Evolutionary conservation across 139 green algal species (phyloP).

Genomic region (Astrephomene gubernaculifera): DNA sequence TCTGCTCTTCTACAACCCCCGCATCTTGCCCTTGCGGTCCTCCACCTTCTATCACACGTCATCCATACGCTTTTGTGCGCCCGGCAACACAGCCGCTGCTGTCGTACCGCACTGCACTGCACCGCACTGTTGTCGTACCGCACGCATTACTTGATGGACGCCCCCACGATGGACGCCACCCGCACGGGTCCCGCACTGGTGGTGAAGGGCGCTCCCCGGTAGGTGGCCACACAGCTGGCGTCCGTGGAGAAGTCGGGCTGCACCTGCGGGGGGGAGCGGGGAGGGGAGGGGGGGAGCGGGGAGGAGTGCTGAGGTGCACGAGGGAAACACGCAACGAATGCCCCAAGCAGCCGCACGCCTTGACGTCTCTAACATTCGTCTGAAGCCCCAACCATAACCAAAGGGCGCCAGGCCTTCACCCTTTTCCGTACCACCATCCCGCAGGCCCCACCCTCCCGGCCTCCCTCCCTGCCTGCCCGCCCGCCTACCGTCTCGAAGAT

Average conservation of each 20-base stretch:
- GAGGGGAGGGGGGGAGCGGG: not conserved
- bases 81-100: too few relatives aligned
- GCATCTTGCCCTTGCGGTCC: too few relatives aligned
- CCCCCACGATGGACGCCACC: slow-evolving; percentile 58
- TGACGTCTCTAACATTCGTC: too few relatives aligned
- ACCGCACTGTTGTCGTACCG: not conserved
- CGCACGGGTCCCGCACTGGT: slow-evolving; percentile 73
- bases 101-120: too few relatives aligned
- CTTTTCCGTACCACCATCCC: too few relatives aligned
- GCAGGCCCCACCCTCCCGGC: not conserved
- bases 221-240: slow-evolving; percentile 51
- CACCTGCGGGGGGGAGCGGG: not conserved
- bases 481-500: slow-evolving; percentile 76
- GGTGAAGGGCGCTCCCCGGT: slow-evolving; percentile 73
- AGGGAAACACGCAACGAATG: not conserved
- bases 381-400: too few relatives aligned
- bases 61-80: too few relatives aligned
- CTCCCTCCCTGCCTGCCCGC: not conserved
- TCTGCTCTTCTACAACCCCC: too few relatives aligned
- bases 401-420: too few relatives aligned
- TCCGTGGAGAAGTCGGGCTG: slow-evolving; percentile 71
- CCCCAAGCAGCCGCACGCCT: too few relatives aligned
- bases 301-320: not conserved
- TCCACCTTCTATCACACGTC: too few relatives aligned
- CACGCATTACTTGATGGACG: slow-evolving; percentile 66